Conservation (phyloP, 2,329 filamentous ascomycete species). For the Didymosphaeria variabile region DNA sequence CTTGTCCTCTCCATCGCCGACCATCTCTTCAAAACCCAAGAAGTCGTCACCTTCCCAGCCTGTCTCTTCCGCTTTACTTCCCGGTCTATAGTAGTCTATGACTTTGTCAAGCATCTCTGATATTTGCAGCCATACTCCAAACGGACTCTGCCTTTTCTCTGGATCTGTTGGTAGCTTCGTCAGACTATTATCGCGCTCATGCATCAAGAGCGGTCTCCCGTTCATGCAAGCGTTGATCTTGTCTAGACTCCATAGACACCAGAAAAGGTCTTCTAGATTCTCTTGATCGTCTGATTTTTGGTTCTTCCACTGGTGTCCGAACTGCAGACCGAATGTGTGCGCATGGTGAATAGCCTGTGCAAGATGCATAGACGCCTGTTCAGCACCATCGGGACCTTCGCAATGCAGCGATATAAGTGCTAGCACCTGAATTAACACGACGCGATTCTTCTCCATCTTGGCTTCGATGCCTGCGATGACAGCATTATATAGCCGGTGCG, state of each 20-base stretch:
- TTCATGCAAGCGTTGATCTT: slow-evolving; percentile 59
- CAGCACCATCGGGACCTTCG: slow-evolving; percentile 58
- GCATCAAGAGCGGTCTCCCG: slow-evolving; percentile 58
- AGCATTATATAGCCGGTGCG: slow-evolving; percentile 54
- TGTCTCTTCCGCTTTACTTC: slow-evolving; percentile 50
- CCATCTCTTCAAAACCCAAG: slow-evolving; percentile 56
- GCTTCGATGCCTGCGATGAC: slow-evolving; percentile 53
- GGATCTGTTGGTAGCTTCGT: slow-evolving; percentile 52
- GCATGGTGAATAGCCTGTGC: slow-evolving; percentile 60
- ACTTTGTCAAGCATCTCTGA: slow-evolving; percentile 57
- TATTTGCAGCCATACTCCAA: slow-evolving; percentile 58
- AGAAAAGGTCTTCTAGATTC: slow-evolving; percentile 58
- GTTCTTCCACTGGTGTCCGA: slow-evolving; percentile 51
- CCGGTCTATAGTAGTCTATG: slow-evolving; percentile 58
- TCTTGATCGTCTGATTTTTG: slow-evolving; percentile 50
- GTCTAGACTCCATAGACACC: slow-evolving; percentile 60
- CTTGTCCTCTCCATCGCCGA: slow-evolving; percentile 51
- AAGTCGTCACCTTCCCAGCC: slow-evolving; percentile 59
- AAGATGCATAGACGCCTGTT: slow-evolving; percentile 58
- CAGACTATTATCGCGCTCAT: slow-evolving; percentile 58
- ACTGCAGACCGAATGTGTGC: slow-evolving; percentile 59
- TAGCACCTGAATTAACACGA: slow-evolving; percentile 57
- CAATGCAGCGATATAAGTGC: slow-evolving; percentile 58
- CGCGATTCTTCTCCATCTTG: slow-evolving; percentile 55
- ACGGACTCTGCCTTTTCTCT: slow-evolving; percentile 56